Evolutionary conservation across 768 basidiomycete species (phyloP).

Genomic region (Trametes cingulata): DNA sequence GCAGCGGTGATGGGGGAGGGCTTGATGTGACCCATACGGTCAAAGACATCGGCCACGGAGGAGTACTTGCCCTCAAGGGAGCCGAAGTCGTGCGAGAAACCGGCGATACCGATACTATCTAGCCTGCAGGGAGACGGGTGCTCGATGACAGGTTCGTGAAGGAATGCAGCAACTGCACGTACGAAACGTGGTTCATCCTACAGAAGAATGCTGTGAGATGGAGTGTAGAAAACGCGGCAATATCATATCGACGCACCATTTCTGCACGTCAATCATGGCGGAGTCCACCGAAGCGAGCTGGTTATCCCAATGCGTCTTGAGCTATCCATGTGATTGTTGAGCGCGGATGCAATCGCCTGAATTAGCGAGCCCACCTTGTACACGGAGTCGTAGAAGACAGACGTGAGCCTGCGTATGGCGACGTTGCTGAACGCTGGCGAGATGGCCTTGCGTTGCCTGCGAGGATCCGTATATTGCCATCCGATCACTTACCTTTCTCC

Average conservation of each 20-base stretch:
- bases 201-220: conserved; percentile 15
- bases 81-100: conserved; percentile 60
- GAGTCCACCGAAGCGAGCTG: conserved; percentile 22
- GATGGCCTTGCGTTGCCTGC: conserved; percentile 50
- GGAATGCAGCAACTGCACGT: conserved; percentile 19
- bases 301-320: conserved; percentile 38
- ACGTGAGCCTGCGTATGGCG: conserved; percentile 46
- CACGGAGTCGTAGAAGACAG: conserved; percentile 51
- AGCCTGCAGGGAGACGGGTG: conserved; percentile 37
- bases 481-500: neutral
- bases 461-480: neutral
- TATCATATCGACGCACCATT: conserved; percentile 30
- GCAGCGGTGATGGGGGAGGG: conserved; percentile 12
- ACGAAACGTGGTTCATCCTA: conserved; percentile 50
- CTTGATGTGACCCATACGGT: conserved; percentile 23
- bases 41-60: conserved; percentile 34
- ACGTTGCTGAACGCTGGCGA: conserved; percentile 55
- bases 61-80: conserved; percentile 49
- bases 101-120: conserved; percentile 59
- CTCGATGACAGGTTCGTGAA: conserved; percentile 1
- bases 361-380: conserved; percentile 42
- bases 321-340: conserved; percentile 21
- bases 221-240: neutral
- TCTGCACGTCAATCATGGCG: conserved; percentile 48
- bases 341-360: neutral